Evolutionary conservation across 164 flowering plant species (phyloP), one percentile per base, ranked within the genome.

Genomic region (Nymphaea thermarum): DNA sequence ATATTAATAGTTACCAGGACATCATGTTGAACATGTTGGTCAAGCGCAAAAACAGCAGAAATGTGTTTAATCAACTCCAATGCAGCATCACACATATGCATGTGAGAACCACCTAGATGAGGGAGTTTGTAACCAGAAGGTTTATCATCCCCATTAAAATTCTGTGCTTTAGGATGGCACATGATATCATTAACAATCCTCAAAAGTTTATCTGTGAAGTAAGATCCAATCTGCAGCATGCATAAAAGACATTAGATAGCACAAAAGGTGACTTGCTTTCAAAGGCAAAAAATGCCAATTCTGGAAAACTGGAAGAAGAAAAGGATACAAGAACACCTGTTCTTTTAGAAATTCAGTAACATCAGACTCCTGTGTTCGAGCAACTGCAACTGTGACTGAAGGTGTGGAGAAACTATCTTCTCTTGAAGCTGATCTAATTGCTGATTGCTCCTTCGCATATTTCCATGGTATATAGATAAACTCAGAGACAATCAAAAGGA

Each of bases 51-150:
- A 78, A 86, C 99, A 67, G 93, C 93, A 77, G 87, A 94, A 12
- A 87, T 84, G 77, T 86, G 89, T 85, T 91, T 91, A 68, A 94
- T 88, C 73, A 91, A 94, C 74, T 94, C 99, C 70, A 94, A 67
- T 11, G 96, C 85, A 76, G 86, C 73, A 82, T 91, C 96, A 51
- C 88, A 93, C 71, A 71, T 82, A 59, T 75, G 81, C 44, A 63
- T 65, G 36, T 73, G 76, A 63, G 77, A 76, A 59, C 75, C 75
- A 71, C 65, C 66, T 17, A 69, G 65, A 61, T 71, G 83, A 5
- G 77, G 71, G 65, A 66, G 44, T 65, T 74, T 82, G 71, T 69
- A 66, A 66, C 76, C 70, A 25, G 15, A 60, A n/a, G 71, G 67
- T 43, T 70, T 70, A 55, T 74, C 80, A 70, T 60, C 72, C 59